phyloP scores from a whole-genome alignment of 768 basidiomycete species.

The Amanita exitialis region DNA sequence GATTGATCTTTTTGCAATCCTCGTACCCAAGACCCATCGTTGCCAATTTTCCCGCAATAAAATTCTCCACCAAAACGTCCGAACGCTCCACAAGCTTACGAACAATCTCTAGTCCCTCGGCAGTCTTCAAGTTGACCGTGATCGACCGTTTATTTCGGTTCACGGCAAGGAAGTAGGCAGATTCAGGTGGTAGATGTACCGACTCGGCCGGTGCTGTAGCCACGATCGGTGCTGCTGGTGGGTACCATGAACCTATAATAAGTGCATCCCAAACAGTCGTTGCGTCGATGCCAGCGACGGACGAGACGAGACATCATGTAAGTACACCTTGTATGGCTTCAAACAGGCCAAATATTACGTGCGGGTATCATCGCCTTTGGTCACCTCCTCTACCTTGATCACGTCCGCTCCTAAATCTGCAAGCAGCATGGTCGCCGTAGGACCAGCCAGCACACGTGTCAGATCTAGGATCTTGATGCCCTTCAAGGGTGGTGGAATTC shows the following conservation, averaged over 20 bases:
- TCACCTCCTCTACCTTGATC: constrained; percentile 80
- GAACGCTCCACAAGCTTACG: constrained; percentile 59
- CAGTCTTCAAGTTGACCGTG: constrained; percentile 79
- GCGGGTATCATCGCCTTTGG: constrained; percentile 86
- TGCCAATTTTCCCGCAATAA: constrained; percentile 74
- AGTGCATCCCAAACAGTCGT: background rate
- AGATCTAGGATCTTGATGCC: constrained; percentile 83
- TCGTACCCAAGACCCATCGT: constrained; percentile 83
- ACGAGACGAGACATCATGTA: background rate
- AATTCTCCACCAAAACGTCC: constrained; percentile 89
- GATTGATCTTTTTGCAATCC: constrained; percentile 69
- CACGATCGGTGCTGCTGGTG: constrained; percentile 45
- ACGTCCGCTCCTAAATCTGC: constrained; percentile 91
- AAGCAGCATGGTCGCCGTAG: constrained; percentile 88
- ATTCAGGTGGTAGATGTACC: constrained; percentile 72
- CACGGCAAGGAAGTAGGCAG: constrained; percentile 83
- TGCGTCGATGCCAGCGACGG: background rate
- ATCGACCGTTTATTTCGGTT: constrained; percentile 89
- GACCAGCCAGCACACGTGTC: constrained; percentile 86
- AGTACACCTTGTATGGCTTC: background rate
- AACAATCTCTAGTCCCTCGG: constrained; percentile 69
- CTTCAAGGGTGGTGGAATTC: constrained; percentile 69
- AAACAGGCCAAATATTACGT: constrained; percentile 17
- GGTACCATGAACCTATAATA: constrained; percentile 52
- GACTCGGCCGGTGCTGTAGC: constrained; percentile 40